Conservation (phyloP, 441 rosid species). For the Syzygium malaccense region DNA sequence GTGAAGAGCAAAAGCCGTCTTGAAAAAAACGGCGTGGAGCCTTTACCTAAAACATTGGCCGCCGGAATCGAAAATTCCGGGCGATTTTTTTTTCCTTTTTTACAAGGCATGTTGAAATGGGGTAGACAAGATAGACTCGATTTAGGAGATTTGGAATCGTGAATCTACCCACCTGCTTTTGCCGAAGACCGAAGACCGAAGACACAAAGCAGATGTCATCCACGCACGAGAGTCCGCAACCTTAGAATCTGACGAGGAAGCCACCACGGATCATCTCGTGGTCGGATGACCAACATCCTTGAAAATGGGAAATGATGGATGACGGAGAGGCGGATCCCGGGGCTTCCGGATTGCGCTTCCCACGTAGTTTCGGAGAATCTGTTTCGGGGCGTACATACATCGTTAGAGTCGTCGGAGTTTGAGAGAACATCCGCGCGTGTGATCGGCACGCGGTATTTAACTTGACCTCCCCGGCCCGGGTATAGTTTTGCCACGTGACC, state of each 20-base stretch:
- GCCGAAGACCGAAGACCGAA: background rate
- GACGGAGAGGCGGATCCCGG: background rate
- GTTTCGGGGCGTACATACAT: rapidly evolving
- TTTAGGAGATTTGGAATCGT: no score
- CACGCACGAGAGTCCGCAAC: background rate
- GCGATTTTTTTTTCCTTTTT: background rate
- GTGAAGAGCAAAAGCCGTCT: background rate
- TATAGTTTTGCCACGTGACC: no score
- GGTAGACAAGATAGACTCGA: background rate
- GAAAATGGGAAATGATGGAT: background rate
- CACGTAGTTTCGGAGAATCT: background rate
- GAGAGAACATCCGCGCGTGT: no score
- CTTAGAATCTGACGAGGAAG: background rate
- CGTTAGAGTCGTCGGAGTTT: no score
- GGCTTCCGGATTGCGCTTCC: background rate
- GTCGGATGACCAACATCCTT: background rate
- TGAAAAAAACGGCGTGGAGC: background rate
- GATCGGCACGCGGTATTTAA: background rate
- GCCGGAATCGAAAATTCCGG: background rate
- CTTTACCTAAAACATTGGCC: background rate
- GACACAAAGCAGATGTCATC: background rate
- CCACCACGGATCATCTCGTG: background rate
- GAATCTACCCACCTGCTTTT: background rate
- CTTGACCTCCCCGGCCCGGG: no score
- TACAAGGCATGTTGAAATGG: background rate